Percentiles rank a stretch among this genome's conserved stretches.
Evolutionary conservation across 306 rosid genomes (phyloP).

Genomic region (Pachyrhizus erosus): DNA sequence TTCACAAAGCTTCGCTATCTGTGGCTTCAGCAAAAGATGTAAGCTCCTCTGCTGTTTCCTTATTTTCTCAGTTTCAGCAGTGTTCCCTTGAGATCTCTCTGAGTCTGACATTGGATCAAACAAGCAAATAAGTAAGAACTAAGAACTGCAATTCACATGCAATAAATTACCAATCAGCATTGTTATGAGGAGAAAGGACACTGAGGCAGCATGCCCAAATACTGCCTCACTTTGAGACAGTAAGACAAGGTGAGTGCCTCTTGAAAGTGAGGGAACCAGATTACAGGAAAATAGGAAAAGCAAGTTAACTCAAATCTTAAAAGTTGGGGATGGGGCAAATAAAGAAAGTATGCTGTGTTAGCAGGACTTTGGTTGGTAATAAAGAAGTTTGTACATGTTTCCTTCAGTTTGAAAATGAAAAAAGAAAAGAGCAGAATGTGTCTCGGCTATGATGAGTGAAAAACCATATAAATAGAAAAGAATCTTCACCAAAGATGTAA

Average conservation of each 20-base stretch:
- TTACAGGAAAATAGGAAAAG: slow-evolving; percentile 27
- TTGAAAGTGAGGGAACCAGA: neutral
- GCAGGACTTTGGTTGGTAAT: slow-evolving; percentile 13
- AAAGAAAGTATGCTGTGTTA: neutral
- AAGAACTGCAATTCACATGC: slow-evolving; percentile 26
- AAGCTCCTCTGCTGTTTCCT: slow-evolving; percentile 51
- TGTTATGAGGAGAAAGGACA: neutral
- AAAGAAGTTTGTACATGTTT: neutral
- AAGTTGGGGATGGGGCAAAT: neutral
- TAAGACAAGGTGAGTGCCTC: slow-evolving; percentile 11
- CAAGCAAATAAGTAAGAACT: slow-evolving; percentile 40
- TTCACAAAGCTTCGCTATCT: slow-evolving; percentile 50
- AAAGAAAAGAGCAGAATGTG: neutral
- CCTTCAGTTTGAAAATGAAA: slow-evolving; percentile 22
- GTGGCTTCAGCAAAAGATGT: slow-evolving; percentile 53
- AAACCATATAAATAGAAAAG: neutral
- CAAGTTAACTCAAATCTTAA: slow-evolving; percentile 7
- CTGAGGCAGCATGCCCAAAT: neutral
- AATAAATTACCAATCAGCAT: slow-evolving; percentile 34
- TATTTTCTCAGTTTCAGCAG: slow-evolving; percentile 45
- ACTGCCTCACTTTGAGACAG: slow-evolving; percentile 29
- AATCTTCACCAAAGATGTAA: slow-evolving; percentile 16
- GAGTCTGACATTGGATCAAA: slow-evolving; percentile 43
- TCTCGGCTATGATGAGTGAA: neutral
- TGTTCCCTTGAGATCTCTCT: slow-evolving; percentile 25